These are phyloP conservation scores for Cyamopsis tetragonoloba DNA, from an alignment of 306 rosid species.

Conservation along the genomic window DNA sequence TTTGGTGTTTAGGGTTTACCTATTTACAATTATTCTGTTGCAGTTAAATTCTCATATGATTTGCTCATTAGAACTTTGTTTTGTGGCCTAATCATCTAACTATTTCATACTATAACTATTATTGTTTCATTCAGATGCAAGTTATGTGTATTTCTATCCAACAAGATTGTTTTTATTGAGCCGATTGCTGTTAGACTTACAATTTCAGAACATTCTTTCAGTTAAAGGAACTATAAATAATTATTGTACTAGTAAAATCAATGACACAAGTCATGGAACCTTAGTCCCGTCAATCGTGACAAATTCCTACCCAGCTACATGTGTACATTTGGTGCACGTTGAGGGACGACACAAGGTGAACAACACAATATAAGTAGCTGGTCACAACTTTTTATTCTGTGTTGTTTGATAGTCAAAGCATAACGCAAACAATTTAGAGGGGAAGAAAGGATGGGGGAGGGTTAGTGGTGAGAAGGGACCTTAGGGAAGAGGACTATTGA, in stretches of 20 bases:
- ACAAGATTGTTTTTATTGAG: conserved; percentile 20
- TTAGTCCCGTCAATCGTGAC: background rate
- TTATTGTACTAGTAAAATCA: background rate
- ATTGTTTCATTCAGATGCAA: conserved; percentile 15
- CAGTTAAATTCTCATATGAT: background rate
- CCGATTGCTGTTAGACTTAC: conserved; percentile 2
- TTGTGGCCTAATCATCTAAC: background rate
- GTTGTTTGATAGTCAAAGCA: too few relatives aligned
- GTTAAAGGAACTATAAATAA: background rate
- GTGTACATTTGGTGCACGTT: too few relatives aligned
- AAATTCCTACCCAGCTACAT: too few relatives aligned
- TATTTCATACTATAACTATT: background rate
- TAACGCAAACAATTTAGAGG: too few relatives aligned
- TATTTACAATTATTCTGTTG: conserved; percentile 8
- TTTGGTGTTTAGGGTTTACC: background rate
- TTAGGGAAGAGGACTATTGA: too few relatives aligned
- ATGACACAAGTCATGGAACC: background rate
- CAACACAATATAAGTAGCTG: too few relatives aligned
- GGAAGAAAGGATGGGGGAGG: too few relatives aligned
- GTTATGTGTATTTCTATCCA: background rate
- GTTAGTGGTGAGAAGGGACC: too few relatives aligned
- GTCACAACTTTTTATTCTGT: too few relatives aligned
- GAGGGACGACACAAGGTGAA: too few relatives aligned
- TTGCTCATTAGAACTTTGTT: background rate
- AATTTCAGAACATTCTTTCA: background rate